Base-by-base conservation (phyloP, 352 stramenopile genomes). In the Plasmopara halstedii region DNA sequence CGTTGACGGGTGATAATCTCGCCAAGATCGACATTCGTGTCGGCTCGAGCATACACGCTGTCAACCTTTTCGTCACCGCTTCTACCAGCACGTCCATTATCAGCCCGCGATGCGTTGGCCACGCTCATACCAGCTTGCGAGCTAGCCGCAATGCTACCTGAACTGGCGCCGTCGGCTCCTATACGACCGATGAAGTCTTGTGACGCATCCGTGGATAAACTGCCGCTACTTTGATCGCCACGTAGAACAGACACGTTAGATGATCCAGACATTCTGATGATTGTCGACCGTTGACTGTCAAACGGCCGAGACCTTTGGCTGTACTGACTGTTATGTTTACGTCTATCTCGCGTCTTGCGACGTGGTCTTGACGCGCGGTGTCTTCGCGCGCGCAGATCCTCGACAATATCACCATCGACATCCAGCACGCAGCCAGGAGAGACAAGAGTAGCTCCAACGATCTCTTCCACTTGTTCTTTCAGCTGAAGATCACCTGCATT, bases 401-500 rank as follows among this genome's bases (percentile, higher is more conserved):
- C 67, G 18, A 90, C 62, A 18, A 90, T 84, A 41, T 90, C 79
- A 0, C 79, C 80, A 32, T 87, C 79, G 8, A 89, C 65, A 25
- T 91, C 79, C 3, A 95, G 51, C 0, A 94, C 50, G 40, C 79
- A 94, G 0, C 82, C 84, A 1, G 79, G 73, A n/a, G 80, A 88
- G 0, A 74, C 72, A 18, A 90, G 58, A 2, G 69, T 86, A 0
- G 74, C 79, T 0, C 70, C 73, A 3, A 91, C 72, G 15, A 94
- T 88, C 42, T 91, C 78, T n/a, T 84, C 58, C 3, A 92, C 70
- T 56, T 89, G 70, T 31, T 73, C 62, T 53, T 84, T 75, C 0
- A 90, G 63, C 26, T 85, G 57, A 13, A 58, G 48, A n/a, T 89
- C 78, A 0, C 60, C 67, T 13, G 60, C 72, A 13, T 77, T 67